Base-by-base conservation (phyloP, 2,329 filamentous ascomycete species). In the Aspergillus piperis region DNA sequence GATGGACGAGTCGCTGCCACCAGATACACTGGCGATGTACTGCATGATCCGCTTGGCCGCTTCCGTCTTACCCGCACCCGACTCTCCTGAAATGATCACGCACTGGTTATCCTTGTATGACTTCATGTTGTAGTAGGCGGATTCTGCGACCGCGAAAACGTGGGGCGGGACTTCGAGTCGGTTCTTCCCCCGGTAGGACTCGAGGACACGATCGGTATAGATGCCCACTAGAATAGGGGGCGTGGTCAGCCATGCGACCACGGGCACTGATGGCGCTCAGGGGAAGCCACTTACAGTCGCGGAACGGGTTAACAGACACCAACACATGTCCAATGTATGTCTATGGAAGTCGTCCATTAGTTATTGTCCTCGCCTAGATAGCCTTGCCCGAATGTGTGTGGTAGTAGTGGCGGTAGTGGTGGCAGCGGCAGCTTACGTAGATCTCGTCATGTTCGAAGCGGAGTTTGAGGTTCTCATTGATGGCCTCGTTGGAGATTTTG, bases 301-400 rank as follows among this genome's bases (percentile, higher is more conserved):
- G 88, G 79, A 99, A 99, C 38, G 95, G 95, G 78, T 99, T 99
- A 77, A 99, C 95, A 41, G 95, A 98, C 69, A 99, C 95, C 84
- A 99, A 80, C 78, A 99, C 95, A 89, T 98, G 94, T 81, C 95
- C 95, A 76, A 99, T 99, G 79, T 99, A 99, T 73, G 95, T 99
- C 85, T 88, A 71, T 66, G 4, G 23, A n/a, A 42, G 61, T 44
- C 19, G 10, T 11, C 7, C 25, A 17, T 47, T 17, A 30, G 27
- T 21, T 57, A 64, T 55, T 59, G 62, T 63, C 55, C 59, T 64
- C 41, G 49, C 52, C 62, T 32, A 50, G 54, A 42, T 23, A n/a
- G 10, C 11, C 32, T 36, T 1, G 5, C 32, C 10, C 17, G n/a
- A 1, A 13, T 41, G 21, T 27, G 32, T 53, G 36, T n/a, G 7